Conservation (phyloP, 1,284 basidiomycete species). For the Fomitopsis pinicola region DNA sequence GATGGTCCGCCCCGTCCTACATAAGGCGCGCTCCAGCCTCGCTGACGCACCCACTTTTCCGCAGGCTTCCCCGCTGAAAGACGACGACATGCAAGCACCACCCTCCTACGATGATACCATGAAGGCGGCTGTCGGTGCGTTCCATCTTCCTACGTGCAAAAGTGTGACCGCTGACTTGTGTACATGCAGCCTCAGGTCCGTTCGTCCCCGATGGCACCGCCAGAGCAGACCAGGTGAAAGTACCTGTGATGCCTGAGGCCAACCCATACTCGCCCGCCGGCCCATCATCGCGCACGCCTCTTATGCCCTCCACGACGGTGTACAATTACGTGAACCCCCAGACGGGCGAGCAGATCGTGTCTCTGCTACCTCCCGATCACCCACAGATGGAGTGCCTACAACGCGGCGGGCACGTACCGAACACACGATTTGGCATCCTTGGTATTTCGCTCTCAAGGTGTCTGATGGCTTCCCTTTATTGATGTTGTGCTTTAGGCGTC, state of each 20-base stretch:
- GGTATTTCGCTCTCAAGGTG: constrained; percentile 36
- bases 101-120: constrained; percentile 21
- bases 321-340: constrained; percentile 43
- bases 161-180: not conserved
- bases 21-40: not conserved
- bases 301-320: constrained; percentile 28
- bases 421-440: constrained; percentile 61
- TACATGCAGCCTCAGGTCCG: constrained; percentile 15
- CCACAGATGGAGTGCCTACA: constrained; percentile 80
- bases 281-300: constrained; percentile 13
- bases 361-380: constrained; percentile 64
- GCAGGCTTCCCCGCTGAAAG: not conserved
- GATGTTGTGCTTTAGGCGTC: constrained; percentile 41
- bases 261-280: constrained; percentile 8
- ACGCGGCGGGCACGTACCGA: constrained; percentile 57
- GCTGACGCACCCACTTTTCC: not conserved
- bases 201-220: constrained; percentile 18
- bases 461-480: not conserved
- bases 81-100: constrained; percentile 15
- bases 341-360: constrained; percentile 43
- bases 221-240: constrained; percentile 22
- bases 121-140: constrained; percentile 11
- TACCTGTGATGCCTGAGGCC: constrained; percentile 12
- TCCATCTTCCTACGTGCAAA: not conserved
- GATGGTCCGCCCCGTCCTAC: constrained; percentile 18